Evolutionary conservation across 2,329 filamentous ascomycete species (phyloP).

Genomic region (Teratosphaeria gauchensis): DNA sequence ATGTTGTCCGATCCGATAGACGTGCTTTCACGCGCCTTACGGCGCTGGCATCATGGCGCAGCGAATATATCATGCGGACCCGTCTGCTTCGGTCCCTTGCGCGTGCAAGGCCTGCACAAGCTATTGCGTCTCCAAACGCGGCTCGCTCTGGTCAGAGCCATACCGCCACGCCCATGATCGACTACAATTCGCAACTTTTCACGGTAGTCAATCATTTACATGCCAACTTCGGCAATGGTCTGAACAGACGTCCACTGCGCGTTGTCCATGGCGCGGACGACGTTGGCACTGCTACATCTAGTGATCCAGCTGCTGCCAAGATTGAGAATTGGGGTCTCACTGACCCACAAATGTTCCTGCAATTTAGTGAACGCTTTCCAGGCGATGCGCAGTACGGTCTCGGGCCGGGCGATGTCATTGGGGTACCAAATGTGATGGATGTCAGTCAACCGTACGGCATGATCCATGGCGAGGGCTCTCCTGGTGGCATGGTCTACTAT

Average conservation of each 20-base stretch:
- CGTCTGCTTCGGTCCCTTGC: slow-evolving; percentile 70
- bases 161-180: slow-evolving; percentile 64
- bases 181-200: slow-evolving; percentile 75
- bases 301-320: slow-evolving; percentile 67
- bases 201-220: slow-evolving; percentile 73
- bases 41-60: slow-evolving; percentile 81
- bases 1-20: slow-evolving; percentile 56
- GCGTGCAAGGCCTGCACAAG: slow-evolving; percentile 65
- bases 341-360: slow-evolving; percentile 63
- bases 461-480: slow-evolving; percentile 76
- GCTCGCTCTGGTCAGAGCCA: slow-evolving; percentile 48
- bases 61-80: slow-evolving; percentile 85
- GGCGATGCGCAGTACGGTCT: slow-evolving; percentile 67
- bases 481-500: slow-evolving; percentile 72
- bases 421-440: slow-evolving; percentile 78
- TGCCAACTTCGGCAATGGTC: slow-evolving; percentile 59
- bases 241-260: slow-evolving; percentile 60
- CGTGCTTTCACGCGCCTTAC: slow-evolving; percentile 77
- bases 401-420: slow-evolving; percentile 64
- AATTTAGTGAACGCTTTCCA: slow-evolving; percentile 68
- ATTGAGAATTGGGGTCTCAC: slow-evolving; percentile 73
- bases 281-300: slow-evolving; percentile 65
- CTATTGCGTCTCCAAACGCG: slow-evolving; percentile 43
- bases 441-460: slow-evolving; percentile 78
- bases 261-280: slow-evolving; percentile 79